A percentile compares a stretch with the other conserved stretches of the same genome.
Evolutionary conservation across 441 rosid species (phyloP).

Genomic region (Mallotus repandus): DNA sequence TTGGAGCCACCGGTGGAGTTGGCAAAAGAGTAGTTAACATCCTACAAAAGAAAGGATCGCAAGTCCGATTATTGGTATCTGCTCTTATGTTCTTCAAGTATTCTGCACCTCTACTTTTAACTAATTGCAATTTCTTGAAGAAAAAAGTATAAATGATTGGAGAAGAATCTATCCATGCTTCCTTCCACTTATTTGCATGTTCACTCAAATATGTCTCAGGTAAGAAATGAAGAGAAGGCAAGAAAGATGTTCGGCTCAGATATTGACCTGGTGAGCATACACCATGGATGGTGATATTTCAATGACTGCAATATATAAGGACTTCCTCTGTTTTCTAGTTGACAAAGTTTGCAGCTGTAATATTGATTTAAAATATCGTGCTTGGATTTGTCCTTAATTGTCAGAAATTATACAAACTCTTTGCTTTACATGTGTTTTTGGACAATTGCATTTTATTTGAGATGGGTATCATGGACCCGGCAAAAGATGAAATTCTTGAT

Average conservation of each 20-base stretch:
- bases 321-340: not conserved
- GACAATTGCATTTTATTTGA: too few species aligned
- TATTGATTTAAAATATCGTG: not conserved
- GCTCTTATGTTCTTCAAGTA: slow-evolving; percentile 6
- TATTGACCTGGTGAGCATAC: slow-evolving; percentile 63
- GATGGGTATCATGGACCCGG: too few species aligned
- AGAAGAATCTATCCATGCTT: not conserved
- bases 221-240: slow-evolving; percentile 85
- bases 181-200: not conserved
- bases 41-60: slow-evolving; percentile 60
- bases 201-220: slow-evolving; percentile 38
- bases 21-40: slow-evolving; percentile 78
- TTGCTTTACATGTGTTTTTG: too few species aligned
- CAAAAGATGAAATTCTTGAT: too few species aligned
- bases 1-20: slow-evolving; percentile 94
- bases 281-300: too few species aligned
- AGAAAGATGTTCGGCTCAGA: slow-evolving; percentile 71
- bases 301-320: too few species aligned
- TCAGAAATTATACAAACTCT: not conserved
- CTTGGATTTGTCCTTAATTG: not conserved
- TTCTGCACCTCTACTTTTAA: not conserved
- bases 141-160: not conserved
- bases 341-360: not conserved
- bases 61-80: slow-evolving; percentile 68
- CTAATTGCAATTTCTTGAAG: not conserved